Evolutionary conservation across 2,329 filamentous ascomycete genomes (phyloP), one percentile per base, ranked within the genome.

Genomic region (Fusarium caatingaense): DNA sequence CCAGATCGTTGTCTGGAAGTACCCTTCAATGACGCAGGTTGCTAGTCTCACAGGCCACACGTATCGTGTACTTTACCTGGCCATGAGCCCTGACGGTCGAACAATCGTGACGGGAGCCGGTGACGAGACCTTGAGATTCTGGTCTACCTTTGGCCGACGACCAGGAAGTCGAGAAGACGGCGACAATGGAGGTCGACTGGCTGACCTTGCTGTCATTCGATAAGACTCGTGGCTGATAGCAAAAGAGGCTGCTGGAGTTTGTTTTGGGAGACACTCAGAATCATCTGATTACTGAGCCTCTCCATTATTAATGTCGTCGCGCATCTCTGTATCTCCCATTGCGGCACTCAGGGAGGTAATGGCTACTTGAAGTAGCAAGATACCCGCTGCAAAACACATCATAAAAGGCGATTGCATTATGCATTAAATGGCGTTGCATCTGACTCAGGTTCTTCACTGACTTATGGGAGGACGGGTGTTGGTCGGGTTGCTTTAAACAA

Each of bases 1-100:
- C 79, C 96, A 98, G 80, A 98, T 99, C 74, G 95, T 98, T 40
- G 93, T 99, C 58, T 99, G 96, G 96, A 99, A 99, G 78, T 99
- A 99, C 77, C 96, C 96, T 2, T 94, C 92, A 72, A 98, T 99
- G 96, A 93, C 93, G 50, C 96, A 98, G 79, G 94, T 99, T 11
- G 95, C 93, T 42, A 97, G 93, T 72, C 84, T 99, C 47, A 99
- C 96, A 0, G 96, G 96, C 1, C 96, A 99, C 79, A 99, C 96
- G 2, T 98, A 97, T 80, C 92, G 96, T 76, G 96, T 99, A 15
- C 85, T 99, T 5, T 99, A 98, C 79, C 86, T 99, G 55, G 94
- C 94, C 32, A 98, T 98, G 94, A 98, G 94, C 77, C 96, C 96
- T 2, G 95, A 98, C 76, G 96, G 96, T 20, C 89, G 94, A 73